A percentile compares a stretch with the other conserved stretches of the same genome.
These are phyloP conservation scores for Zygotorulaspora chibaensis DNA, from an alignment of 805 yeast species.

Conservation along the genomic window DNA sequence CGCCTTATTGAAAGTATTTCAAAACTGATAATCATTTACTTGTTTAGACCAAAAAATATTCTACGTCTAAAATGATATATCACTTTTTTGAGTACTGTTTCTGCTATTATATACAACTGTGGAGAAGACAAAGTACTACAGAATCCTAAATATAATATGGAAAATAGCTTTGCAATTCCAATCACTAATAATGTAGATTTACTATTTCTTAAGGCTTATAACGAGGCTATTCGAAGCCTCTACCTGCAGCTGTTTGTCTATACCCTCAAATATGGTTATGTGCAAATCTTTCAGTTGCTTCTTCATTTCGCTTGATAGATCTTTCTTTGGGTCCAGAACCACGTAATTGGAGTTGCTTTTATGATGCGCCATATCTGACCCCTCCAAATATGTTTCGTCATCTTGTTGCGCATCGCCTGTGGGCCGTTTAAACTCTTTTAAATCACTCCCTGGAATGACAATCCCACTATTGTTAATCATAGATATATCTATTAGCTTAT, in stretches of 20 bases:
- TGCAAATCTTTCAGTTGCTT: constrained; percentile 12
- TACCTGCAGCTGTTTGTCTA: constrained; percentile 19
- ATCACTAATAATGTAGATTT: neutral
- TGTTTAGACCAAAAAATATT: no score
- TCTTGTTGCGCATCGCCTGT: constrained; percentile 4
- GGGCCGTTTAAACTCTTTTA: constrained; percentile 4
- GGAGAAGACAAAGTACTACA: neutral
- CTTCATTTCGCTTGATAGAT: constrained; percentile 12
- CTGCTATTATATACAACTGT: no score
- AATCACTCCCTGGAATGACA: constrained; percentile 26
- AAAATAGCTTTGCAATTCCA: neutral
- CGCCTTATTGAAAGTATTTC: no score
- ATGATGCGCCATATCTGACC: constrained; percentile 26
- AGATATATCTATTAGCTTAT: constrained; percentile 35
- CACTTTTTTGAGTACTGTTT: no score
- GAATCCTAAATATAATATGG: neutral
- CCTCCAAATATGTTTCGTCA: constrained; percentile 2
- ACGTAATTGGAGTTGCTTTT: constrained; percentile 16
- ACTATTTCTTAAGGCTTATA: constrained; percentile 15
- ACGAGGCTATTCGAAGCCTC: constrained; percentile 17
- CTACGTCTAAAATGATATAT: neutral
- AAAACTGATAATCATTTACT: no score
- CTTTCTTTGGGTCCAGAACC: constrained; percentile 12
- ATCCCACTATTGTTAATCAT: constrained; percentile 36
- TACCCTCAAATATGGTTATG: constrained; percentile 10